These are phyloP conservation scores for Dactylonectria estremocensis DNA, from an alignment of 2,329 filamentous ascomycete genomes.

Conservation along the genomic window DNA sequence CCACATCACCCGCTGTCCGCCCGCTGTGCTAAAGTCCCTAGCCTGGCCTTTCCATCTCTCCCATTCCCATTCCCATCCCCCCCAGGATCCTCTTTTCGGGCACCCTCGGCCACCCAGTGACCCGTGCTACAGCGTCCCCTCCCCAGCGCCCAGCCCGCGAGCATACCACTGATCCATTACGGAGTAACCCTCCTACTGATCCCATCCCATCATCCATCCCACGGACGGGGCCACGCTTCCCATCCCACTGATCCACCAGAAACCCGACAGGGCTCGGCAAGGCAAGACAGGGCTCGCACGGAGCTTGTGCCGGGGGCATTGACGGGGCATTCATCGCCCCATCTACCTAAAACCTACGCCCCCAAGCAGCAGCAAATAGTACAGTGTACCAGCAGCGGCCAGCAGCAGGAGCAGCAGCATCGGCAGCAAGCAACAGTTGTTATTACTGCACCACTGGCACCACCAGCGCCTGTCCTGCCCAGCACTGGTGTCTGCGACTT, in stretches of 20 bases:
- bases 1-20: conserved; percentile 40
- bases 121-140: conserved; percentile 21
- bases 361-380: conserved; percentile 19
- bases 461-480: background rate
- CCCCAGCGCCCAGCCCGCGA: conserved; percentile 28
- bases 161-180: conserved; percentile 6
- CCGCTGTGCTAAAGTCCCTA: conserved; percentile 40
- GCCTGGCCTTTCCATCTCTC: conserved; percentile 5
- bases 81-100: background rate
- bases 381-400: too few species aligned
- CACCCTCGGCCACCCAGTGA: conserved; percentile 9
- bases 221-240: too few species aligned
- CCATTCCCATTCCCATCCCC: background rate
- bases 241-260: conserved; percentile 20
- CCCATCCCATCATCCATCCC: too few species aligned
- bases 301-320: conserved; percentile 17
- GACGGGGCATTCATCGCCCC: conserved; percentile 15
- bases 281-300: conserved; percentile 15
- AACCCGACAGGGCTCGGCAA: conserved; percentile 31
- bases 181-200: background rate
- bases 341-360: conserved; percentile 36
- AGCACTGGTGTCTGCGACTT: conserved; percentile 7
- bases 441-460: background rate
- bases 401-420: background rate
- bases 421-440: conserved; percentile 5